Evolutionary conservation across 2,329 filamentous ascomycete genomes (phyloP).

Genomic region (Colletotrichum navitas): DNA sequence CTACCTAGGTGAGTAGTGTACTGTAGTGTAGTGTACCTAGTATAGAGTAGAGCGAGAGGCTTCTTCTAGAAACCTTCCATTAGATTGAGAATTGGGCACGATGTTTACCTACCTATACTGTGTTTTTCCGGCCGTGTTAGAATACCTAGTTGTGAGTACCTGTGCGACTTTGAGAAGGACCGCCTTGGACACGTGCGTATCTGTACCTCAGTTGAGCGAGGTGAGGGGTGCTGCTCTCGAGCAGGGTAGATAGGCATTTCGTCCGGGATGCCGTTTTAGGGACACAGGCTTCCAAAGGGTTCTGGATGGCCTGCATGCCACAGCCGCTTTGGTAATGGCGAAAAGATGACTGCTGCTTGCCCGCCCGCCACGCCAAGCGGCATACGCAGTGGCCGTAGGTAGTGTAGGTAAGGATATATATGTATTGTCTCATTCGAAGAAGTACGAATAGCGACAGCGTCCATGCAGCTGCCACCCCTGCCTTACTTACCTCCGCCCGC

Average conservation of each 20-base stretch:
- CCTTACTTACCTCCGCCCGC: background rate
- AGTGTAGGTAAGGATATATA: no score
- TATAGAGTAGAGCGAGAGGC: background rate
- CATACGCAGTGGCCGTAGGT: background rate
- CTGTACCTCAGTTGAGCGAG: background rate
- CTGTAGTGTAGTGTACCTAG: background rate
- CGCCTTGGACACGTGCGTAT: no score
- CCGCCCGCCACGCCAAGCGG: background rate
- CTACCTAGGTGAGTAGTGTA: background rate
- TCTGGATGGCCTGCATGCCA: conserved; percentile 12
- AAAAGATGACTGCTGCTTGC: background rate
- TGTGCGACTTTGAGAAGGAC: no score
- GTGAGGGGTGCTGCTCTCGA: background rate
- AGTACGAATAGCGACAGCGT: background rate
- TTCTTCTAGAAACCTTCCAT: no score
- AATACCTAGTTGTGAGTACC: no score
- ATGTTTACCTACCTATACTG: no score
- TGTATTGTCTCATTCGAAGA: background rate
- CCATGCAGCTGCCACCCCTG: background rate
- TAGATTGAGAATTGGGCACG: no score
- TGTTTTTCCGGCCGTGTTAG: no score
- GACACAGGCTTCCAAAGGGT: background rate
- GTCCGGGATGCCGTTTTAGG: conserved; percentile 13
- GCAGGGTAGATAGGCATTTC: background rate
- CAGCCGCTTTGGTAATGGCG: background rate